Conservation (phyloP, 495 filamentous ascomycete species). For the Daldinia grandis region DNA sequence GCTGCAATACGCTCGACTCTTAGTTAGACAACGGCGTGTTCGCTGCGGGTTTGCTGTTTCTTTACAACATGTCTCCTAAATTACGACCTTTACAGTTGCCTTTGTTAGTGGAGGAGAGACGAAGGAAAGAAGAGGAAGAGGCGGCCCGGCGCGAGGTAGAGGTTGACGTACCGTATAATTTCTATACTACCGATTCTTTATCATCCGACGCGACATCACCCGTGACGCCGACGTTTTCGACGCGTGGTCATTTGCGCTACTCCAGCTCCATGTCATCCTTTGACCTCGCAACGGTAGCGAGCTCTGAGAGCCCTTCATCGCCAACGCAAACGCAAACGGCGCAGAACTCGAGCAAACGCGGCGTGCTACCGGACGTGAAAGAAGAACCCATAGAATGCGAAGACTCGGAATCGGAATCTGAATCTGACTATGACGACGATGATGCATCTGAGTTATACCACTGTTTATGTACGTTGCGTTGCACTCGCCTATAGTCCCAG, state of each 20-base stretch:
- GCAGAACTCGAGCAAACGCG: constrained; percentile 55
- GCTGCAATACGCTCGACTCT: background rate
- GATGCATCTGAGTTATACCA: constrained; percentile 54
- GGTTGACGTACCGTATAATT: constrained; percentile 38
- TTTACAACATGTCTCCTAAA: constrained; percentile 57
- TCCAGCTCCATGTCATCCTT: constrained; percentile 63
- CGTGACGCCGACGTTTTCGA: constrained; percentile 67
- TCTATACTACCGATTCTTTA: constrained; percentile 57
- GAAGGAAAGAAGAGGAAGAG: constrained; percentile 51
- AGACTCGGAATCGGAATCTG: constrained; percentile 65
- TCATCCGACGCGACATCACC: constrained; percentile 68
- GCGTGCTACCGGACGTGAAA: constrained; percentile 62
- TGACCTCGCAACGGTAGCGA: constrained; percentile 49
- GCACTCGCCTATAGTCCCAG: background rate
- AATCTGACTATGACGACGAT: constrained; percentile 35
- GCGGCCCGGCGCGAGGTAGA: constrained; percentile 32
- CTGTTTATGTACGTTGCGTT: constrained; percentile 63
- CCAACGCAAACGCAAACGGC: constrained; percentile 51
- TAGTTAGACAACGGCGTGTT: background rate
- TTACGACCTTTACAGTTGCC: constrained; percentile 61
- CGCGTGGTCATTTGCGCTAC: constrained; percentile 63
- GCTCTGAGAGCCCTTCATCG: constrained; percentile 55
- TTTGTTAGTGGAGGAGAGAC: constrained; percentile 60
- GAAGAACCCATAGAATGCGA: constrained; percentile 63
- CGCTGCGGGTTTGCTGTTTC: background rate